Conservation (phyloP, 116 monocot genomes). For the Cymodocea nodosa region DNA sequence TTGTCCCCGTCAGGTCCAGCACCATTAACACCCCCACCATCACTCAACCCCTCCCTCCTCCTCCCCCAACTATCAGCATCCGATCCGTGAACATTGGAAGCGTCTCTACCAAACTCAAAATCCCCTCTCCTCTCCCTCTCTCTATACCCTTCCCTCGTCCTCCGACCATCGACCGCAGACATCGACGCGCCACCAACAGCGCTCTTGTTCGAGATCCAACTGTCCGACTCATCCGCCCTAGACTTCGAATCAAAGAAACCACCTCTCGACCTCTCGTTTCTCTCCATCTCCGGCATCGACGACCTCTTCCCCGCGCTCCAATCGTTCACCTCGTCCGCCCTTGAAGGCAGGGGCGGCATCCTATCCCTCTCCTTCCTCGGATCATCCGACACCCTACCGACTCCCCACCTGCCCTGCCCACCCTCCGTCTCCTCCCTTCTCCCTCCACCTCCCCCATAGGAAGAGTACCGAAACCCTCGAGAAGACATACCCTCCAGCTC, state of each 20-base stretch:
- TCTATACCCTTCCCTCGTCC: slow-evolving; percentile 20
- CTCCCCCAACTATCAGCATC: slow-evolving; percentile 11
- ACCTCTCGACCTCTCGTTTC: slow-evolving; percentile 16
- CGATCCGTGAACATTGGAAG: too few relatives aligned
- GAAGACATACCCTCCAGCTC: slow-evolving; percentile 46
- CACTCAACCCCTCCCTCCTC: neutral
- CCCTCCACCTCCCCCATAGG: slow-evolving; percentile 16
- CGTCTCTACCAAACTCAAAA: slow-evolving; percentile 10
- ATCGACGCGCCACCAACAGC: neutral
- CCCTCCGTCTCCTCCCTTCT: neutral
- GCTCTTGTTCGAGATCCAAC: slow-evolving; percentile 49
- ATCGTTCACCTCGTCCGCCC: slow-evolving; percentile 83
- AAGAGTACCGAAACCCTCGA: slow-evolving; percentile 37
- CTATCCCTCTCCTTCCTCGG: slow-evolving; percentile 17
- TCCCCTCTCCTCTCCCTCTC: slow-evolving; percentile 32
- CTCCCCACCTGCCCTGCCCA: slow-evolving; percentile 1
- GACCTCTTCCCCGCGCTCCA: slow-evolving; percentile 73
- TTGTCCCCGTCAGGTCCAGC: slow-evolving; percentile 23
- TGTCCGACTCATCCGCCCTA: slow-evolving; percentile 51
- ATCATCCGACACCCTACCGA: slow-evolving; percentile 36
- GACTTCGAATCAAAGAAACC: slow-evolving; percentile 31
- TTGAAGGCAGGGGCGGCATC: slow-evolving; percentile 31
- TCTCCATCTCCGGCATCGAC: slow-evolving; percentile 20
- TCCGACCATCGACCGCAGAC: slow-evolving; percentile 17
- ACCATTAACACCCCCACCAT: neutral